Evolutionary conservation across 163 green algal genomes (phyloP).

Genomic region (Chlamydomonas reinhardtii): DNA sequence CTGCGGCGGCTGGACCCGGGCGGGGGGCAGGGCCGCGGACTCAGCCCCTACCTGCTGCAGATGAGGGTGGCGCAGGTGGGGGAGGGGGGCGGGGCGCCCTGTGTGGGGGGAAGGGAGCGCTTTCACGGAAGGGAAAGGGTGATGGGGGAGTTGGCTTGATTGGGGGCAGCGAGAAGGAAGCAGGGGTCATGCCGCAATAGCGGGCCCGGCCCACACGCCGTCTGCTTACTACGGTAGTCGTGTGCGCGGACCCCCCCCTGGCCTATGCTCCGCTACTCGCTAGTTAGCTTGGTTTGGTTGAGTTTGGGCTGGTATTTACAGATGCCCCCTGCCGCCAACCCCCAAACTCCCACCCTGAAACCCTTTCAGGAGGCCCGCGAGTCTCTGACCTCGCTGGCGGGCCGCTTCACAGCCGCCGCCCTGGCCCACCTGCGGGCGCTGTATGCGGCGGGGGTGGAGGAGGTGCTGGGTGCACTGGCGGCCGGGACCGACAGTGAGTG

Average conservation of each 20-base stretch:
- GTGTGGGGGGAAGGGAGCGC: not conserved
- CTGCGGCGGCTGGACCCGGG: conserved; percentile 53
- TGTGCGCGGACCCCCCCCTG: no score
- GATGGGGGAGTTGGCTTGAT: no score
- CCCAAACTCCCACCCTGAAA: no score
- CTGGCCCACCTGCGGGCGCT: conserved; percentile 17
- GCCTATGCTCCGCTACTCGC: no score
- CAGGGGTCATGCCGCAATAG: no score
- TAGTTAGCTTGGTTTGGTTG: no score
- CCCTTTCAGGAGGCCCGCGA: conserved; percentile 33
- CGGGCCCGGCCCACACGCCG: no score
- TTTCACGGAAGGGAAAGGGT: no score
- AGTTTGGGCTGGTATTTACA: no score
- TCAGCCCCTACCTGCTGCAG: conserved; percentile 37
- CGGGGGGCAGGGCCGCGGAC: not conserved
- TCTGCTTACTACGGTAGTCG: no score
- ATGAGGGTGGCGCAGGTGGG: conserved; percentile 50
- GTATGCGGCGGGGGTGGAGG: conserved; percentile 14
- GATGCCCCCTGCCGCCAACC: not conserved
- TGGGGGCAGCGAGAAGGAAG: no score
- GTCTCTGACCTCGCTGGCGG: conserved; percentile 1
- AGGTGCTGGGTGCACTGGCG: conserved; percentile 19
- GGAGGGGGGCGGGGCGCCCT: not conserved
- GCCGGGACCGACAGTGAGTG: conserved; percentile 37
- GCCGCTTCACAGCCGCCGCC: conserved; percentile 22